These are phyloP conservation scores for Malassezia obtusa DNA, from an alignment of 1,284 basidiomycete species.

Conservation along the genomic window DNA sequence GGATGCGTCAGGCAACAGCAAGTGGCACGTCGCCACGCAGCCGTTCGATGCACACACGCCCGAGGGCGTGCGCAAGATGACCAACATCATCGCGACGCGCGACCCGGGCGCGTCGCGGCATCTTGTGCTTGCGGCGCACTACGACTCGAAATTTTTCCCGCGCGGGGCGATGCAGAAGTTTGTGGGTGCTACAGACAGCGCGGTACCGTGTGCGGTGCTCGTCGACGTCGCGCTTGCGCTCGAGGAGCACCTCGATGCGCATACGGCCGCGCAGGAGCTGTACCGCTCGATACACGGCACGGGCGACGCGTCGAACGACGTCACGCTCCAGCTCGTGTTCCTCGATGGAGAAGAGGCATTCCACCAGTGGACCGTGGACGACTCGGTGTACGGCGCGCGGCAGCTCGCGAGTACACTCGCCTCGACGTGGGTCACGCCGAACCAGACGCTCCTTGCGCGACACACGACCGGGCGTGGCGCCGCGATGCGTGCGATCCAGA, in stretches of 20 bases:
- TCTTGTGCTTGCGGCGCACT: conserved; percentile 83
- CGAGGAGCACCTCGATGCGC: conserved; percentile 23
- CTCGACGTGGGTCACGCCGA: conserved; percentile 2
- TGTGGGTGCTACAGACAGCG: conserved; percentile 93
- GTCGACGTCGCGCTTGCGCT: conserved; percentile 38
- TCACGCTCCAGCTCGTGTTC: conserved; percentile 86
- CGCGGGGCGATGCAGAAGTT: conserved; percentile 61
- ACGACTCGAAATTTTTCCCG: conserved; percentile 88
- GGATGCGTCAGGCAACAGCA: conserved; percentile 17
- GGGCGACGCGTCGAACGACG: conserved; percentile 55
- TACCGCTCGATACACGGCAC: not conserved
- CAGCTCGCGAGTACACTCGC: conserved; percentile 4
- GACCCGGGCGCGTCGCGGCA: conserved; percentile 77
- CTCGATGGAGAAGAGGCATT: conserved; percentile 99
- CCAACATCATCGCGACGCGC: conserved; percentile 78
- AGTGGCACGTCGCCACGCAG: conserved; percentile 36
- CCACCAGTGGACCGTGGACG: conserved; percentile 72
- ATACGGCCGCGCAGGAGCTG: not conserved
- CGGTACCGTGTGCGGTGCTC: conserved; percentile 78
- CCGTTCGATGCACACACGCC: conserved; percentile 57
- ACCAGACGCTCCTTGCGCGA: not conserved
- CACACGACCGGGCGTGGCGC: not conserved
- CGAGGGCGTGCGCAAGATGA: conserved; percentile 68
- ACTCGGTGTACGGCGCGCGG: conserved; percentile 78
- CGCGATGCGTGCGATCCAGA: conserved; percentile 31